phyloP scores from a whole-genome alignment of 2,329 filamentous ascomycete genomes.

The Scytalidium lignicola region DNA sequence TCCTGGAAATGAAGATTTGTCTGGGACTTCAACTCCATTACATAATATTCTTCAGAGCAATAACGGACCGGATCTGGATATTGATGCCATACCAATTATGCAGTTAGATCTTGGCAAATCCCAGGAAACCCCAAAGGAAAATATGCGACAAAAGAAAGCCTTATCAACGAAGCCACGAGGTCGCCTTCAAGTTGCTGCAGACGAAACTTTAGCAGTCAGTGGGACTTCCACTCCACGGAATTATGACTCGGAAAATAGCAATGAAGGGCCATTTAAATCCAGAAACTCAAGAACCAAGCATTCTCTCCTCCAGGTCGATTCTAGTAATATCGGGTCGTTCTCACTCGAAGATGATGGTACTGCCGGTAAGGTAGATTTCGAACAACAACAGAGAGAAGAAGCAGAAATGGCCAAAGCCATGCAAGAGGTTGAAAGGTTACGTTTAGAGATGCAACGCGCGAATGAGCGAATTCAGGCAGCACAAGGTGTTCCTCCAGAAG shows the following conservation, averaged over 20 bases:
- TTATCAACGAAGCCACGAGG: constrained; percentile 42
- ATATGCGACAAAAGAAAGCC: constrained; percentile 27
- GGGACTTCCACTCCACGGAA: constrained; percentile 43
- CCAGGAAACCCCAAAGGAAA: constrained; percentile 19
- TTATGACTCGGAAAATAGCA: constrained; percentile 51
- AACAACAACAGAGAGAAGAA: constrained; percentile 69
- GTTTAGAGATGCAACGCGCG: constrained; percentile 83
- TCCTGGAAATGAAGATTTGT: constrained; percentile 43
- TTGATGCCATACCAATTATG: constrained; percentile 95
- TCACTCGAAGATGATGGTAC: constrained; percentile 54
- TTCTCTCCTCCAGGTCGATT: constrained; percentile 77
- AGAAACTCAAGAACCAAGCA: constrained; percentile 49
- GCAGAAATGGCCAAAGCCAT: constrained; percentile 85
- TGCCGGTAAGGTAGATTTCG: constrained; percentile 45
- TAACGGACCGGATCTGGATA: constrained; percentile 76
- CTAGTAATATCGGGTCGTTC: constrained; percentile 70
- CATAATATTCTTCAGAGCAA: constrained; percentile 69
- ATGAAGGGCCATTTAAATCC: constrained; percentile 43
- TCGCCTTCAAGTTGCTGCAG: constrained; percentile 62
- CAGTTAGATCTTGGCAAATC: constrained; percentile 70
- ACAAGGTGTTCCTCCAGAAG: constrained; percentile 61
- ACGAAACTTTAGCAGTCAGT: constrained; percentile 63
- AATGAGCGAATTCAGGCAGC: constrained; percentile 70
- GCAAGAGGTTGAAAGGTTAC: constrained; percentile 78
- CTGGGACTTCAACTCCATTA: constrained; percentile 68